phyloP scores from a whole-genome alignment of 2,329 filamentous ascomycete species.

The Neopestalotiopsis sp. region DNA sequence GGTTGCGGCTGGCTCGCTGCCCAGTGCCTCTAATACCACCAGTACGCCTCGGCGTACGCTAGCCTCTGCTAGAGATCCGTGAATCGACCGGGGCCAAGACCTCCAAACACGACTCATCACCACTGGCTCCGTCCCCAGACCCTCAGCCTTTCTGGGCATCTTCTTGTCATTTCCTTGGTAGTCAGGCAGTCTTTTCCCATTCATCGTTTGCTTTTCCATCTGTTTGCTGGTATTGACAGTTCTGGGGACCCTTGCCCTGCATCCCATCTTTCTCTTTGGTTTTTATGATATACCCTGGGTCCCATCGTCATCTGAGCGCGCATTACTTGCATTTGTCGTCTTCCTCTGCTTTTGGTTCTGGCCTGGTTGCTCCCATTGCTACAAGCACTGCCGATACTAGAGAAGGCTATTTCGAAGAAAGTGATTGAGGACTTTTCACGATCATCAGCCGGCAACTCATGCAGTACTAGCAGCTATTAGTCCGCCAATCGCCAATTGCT shows the following conservation, averaged over 20 bases:
- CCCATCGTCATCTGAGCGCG: neutral
- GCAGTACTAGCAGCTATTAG: slow-evolving; percentile 10
- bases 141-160: slow-evolving; percentile 15
- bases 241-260: slow-evolving; percentile 10
- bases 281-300: neutral
- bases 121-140: neutral
- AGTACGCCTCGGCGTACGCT: neutral
- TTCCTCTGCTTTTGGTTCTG: neutral
- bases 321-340: neutral
- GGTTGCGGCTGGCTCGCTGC: neutral
- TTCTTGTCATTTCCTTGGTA: slow-evolving; percentile 11
- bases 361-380: neutral
- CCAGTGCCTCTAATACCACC: neutral
- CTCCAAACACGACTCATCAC: slow-evolving; percentile 1
- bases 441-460: slow-evolving; percentile 16
- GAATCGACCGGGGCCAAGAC: neutral
- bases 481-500: neutral
- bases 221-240: slow-evolving; percentile 1
- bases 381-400: neutral
- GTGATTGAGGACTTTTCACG: neutral
- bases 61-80: neutral
- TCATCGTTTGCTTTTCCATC: neutral
- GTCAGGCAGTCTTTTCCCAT: neutral
- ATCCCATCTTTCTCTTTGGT: neutral
- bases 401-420: neutral